Conservation (phyloP, 768 basidiomycete species). For the Suillus lakei region DNA sequence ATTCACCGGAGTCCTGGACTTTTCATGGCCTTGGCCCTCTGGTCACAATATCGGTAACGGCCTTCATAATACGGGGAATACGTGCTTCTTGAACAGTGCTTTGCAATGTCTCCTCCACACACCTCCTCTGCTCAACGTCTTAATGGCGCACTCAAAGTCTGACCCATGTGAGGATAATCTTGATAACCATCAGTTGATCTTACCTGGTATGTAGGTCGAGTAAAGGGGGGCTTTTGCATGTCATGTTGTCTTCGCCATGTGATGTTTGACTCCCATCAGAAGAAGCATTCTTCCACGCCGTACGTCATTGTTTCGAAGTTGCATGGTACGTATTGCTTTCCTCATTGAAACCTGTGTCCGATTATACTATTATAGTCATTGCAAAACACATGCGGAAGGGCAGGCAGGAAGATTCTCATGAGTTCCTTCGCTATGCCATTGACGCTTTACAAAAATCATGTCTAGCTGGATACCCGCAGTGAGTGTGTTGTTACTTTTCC, state of each 20-base stretch:
- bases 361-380: constrained; percentile 59
- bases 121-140: constrained; percentile 75
- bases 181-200: constrained; percentile 10
- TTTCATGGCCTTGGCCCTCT: constrained; percentile 75
- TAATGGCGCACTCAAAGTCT: constrained; percentile 51
- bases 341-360: constrained; percentile 11
- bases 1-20: constrained; percentile 59
- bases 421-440: constrained; percentile 93
- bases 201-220: constrained; percentile 38
- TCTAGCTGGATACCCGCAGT: constrained; percentile 74
- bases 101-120: constrained; percentile 94
- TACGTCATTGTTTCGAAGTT: constrained; percentile 67
- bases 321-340: constrained; percentile 54
- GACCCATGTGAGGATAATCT: constrained; percentile 62
- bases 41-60: constrained; percentile 58
- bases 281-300: constrained; percentile 62
- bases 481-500: constrained; percentile 32
- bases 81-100: constrained; percentile 95
- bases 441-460: constrained; percentile 90
- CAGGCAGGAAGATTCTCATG: constrained; percentile 98
- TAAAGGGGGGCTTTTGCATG: constrained; percentile 73
- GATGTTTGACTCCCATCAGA: constrained; percentile 55
- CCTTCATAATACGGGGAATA: constrained; percentile 87
- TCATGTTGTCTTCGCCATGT: constrained; percentile 68
- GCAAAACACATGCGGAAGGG: constrained; percentile 90